These are phyloP conservation scores for Sugiyamaella grinbergsii DNA, from an alignment of 1,139 yeast species.

Conservation along the genomic window DNA sequence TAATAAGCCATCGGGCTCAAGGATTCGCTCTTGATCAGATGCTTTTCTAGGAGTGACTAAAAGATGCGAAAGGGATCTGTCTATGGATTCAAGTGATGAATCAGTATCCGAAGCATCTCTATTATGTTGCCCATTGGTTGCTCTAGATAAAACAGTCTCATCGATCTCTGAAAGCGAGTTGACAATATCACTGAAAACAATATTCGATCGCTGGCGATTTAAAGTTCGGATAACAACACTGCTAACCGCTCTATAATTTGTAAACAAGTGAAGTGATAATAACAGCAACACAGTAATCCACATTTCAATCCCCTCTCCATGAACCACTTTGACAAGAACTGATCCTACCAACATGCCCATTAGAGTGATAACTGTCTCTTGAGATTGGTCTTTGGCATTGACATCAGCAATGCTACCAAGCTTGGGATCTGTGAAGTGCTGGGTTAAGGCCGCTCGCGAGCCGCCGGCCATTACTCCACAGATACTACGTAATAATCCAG, in stretches of 20 bases:
- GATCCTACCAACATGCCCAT: constrained; percentile 46
- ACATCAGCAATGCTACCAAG: constrained; percentile 44
- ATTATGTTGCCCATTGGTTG: neutral
- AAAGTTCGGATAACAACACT: constrained; percentile 40
- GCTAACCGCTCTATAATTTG: constrained; percentile 44
- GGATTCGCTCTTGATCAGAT: constrained; percentile 37
- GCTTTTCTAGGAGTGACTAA: constrained; percentile 37
- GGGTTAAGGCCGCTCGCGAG: constrained; percentile 45
- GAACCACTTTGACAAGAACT: constrained; percentile 39
- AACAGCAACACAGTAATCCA: constrained; percentile 38
- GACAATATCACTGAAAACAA: constrained; percentile 40
- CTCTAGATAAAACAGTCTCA: constrained; percentile 23
- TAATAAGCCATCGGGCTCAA: constrained; percentile 40
- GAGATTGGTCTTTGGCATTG: constrained; percentile 46
- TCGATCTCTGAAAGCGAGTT: constrained; percentile 34
- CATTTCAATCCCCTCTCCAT: constrained; percentile 39
- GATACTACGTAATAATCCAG: constrained; percentile 42
- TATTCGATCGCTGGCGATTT: constrained; percentile 43
- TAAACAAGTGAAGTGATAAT: constrained; percentile 40
- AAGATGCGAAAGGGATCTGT: constrained; percentile 33
- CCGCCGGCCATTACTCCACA: constrained; percentile 48
- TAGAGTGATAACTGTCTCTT: constrained; percentile 45
- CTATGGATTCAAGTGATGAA: constrained; percentile 21
- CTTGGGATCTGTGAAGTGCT: constrained; percentile 43
- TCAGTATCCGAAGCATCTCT: constrained; percentile 4